Evolutionary conservation across 352 stramenopile genomes (phyloP).

Genomic region (Globisporangium okanoganense): DNA sequence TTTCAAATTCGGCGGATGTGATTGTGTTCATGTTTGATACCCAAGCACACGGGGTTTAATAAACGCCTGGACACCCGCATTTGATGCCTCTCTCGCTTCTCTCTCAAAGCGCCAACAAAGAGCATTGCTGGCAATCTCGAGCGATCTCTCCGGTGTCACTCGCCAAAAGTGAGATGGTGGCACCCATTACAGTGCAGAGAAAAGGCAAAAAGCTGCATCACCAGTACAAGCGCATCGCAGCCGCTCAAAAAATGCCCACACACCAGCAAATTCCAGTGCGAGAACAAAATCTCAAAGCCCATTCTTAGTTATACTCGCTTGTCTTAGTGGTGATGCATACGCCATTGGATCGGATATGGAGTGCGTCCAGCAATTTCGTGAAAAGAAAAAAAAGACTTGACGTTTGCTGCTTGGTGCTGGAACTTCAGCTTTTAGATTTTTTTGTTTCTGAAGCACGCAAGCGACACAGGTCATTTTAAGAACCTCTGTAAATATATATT

Average conservation of each 20-base stretch:
- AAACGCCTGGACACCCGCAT: too few relatives aligned
- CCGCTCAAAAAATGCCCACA: neutral
- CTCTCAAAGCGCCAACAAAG: neutral
- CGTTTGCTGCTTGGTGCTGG: neutral
- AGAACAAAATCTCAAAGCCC: neutral
- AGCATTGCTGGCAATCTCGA: neutral
- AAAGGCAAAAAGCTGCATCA: neutral
- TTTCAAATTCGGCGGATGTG: too few relatives aligned
- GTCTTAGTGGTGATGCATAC: too few relatives aligned
- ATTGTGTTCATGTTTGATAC: too few relatives aligned
- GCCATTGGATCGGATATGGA: neutral
- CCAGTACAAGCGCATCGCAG: neutral
- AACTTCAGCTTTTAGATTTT: slow-evolving; percentile 1
- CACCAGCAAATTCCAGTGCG: slow-evolving; percentile 1
- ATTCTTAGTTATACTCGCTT: too few relatives aligned
- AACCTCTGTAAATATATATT: neutral
- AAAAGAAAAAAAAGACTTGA: neutral
- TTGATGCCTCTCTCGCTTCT: neutral
- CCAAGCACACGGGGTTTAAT: too few relatives aligned
- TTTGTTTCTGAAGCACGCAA: neutral
- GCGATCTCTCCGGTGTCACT: neutral
- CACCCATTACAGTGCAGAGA: neutral
- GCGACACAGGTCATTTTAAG: neutral
- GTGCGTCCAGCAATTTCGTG: neutral
- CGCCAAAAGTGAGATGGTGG: slow-evolving; percentile 1